Evolutionary conservation across 352 stramenopile genomes (phyloP), one percentile per base, ranked within the genome.

Genomic region (Heterotrichella gracilis): DNA sequence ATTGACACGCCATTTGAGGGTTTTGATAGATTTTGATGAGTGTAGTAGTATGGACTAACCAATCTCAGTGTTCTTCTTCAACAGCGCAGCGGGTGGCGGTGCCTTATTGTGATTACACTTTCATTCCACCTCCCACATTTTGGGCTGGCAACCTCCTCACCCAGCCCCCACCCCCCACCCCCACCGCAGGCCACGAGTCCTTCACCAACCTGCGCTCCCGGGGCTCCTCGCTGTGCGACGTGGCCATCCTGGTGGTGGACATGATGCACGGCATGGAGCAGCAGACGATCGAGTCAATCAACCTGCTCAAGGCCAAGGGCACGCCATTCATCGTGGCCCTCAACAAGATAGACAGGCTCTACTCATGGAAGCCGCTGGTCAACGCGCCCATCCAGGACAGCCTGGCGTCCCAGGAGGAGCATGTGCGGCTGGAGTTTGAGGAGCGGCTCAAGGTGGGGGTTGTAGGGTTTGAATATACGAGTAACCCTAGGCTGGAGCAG

Each of bases 201-300:
- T 99, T 99, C 75, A 93, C 87, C n/a, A 98, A 98, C 78, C 74
- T 99, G 66, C 84, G 93, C 68, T 88, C 81, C 64, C 84, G 93
- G 73, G 93, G 93, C 66, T 95, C 87, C 20, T 95, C 84, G 24
- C 78, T 97, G 2, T 97, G 90, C 81, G 92, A 99, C 81, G 93
- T 99, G 69, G 91, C 92, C n/a, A 96, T 99, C 74, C 76, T 99
- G 3, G 93, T 99, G 0, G 85, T 99, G 0, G 93, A 98, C 79
- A 90, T 98, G 67, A 98, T 98, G 91, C 91, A 99, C 81, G 91
- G 89, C 72, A 79, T 99, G 2, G 91, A 98, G 80, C 91, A 87
- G 64, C 92, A 98, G 77, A 99, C 93, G 20, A 88, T 97, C 73
- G 93, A 99, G 75, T 96, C 87, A 76, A 78, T 99, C 23, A 89